Evolutionary conservation across 2,329 filamentous ascomycete species (phyloP).

Genomic region (Pseudocercospora eumusae): DNA sequence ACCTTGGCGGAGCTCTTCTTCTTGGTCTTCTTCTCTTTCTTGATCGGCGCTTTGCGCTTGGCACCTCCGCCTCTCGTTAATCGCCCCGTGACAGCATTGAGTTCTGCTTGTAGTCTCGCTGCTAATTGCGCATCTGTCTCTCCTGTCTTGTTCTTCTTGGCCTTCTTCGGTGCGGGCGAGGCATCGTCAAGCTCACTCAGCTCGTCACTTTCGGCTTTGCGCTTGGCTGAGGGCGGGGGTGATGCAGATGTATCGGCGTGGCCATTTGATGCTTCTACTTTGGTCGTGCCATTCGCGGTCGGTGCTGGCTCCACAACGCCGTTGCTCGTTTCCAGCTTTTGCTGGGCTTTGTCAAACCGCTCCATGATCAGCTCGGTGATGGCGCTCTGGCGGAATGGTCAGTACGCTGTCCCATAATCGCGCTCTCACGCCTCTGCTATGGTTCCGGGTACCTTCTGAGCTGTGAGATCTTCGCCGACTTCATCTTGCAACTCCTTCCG

Average conservation of each 20-base stretch:
- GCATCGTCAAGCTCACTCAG: slow-evolving; percentile 46
- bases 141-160: slow-evolving; percentile 62
- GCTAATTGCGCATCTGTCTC: slow-evolving; percentile 84
- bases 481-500: slow-evolving; percentile 63
- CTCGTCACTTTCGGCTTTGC: slow-evolving; percentile 44
- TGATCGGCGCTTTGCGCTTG: slow-evolving; percentile 55
- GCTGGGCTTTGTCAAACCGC: slow-evolving; percentile 53
- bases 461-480: slow-evolving; percentile 62
- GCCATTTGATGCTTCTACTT: slow-evolving; percentile 27
- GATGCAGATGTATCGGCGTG: slow-evolving; percentile 18
- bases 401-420: background rate
- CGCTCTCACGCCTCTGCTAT: background rate
- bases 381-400: slow-evolving; percentile 39
- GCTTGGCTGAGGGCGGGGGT: slow-evolving; percentile 42
- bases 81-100: slow-evolving; percentile 69
- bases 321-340: slow-evolving; percentile 30
- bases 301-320: slow-evolving; percentile 42
- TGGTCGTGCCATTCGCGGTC: slow-evolving; percentile 39
- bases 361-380: slow-evolving; percentile 52
- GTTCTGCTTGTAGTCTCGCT: slow-evolving; percentile 85
- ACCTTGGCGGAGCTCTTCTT: slow-evolving; percentile 73
- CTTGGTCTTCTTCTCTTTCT: slow-evolving; percentile 64
- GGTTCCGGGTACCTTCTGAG: slow-evolving; percentile 56
- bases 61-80: slow-evolving; percentile 70
- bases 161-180: slow-evolving; percentile 43